Evolutionary conservation across 2,329 filamentous ascomycete species (phyloP), one percentile per base, ranked within the genome.

Genomic region (Xylaria hypoxylon): DNA sequence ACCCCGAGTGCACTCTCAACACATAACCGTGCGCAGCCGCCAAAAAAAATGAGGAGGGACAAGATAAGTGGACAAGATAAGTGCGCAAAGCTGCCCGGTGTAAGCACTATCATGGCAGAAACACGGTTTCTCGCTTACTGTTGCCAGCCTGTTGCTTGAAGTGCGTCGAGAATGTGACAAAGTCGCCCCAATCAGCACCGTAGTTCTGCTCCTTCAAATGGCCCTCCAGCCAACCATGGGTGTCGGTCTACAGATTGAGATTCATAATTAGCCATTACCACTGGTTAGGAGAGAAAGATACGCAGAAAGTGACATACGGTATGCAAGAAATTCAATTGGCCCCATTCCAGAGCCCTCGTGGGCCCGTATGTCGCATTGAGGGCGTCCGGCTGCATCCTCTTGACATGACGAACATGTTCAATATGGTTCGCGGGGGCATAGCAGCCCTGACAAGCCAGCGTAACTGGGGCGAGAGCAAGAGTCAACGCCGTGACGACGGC

Each of bases 181-280:
- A 89, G 74, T 90, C 88, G 26, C 88, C 88, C 86, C 87, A 90
- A 73, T 90, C 88, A 1, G 87, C 88, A 45, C 87, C 87, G 67
- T 89, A 90, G 72, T 88, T 89, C 71, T 82, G 80, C 77, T 90
- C 86, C 70, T 89, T 88, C 68, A 89, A 75, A 72, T 89, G 85
- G 3, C 86, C 85, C 71, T 86, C 84, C 19, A 89, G 80, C 87
- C 87, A 88, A 22, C 86, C 86, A 28, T 89, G 86, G 0, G 86
- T 88, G 68, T 89, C 87, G 2, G 86, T 88, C 80, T 52, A 52
- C 28, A 19, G 6, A 10, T n/a, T 7, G 6, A 6, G 4, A 10
- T 13, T 4, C n/a, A 22, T 19, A 5, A 19, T 52, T 31, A 42
- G 58, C 40, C 24, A n/a, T 47, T 4, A 19, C 4, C 31, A 10